Evolutionary conservation across 352 stramenopile genomes (phyloP), one percentile per base, ranked within the genome.

Genomic region (Phytophthora melonis): DNA sequence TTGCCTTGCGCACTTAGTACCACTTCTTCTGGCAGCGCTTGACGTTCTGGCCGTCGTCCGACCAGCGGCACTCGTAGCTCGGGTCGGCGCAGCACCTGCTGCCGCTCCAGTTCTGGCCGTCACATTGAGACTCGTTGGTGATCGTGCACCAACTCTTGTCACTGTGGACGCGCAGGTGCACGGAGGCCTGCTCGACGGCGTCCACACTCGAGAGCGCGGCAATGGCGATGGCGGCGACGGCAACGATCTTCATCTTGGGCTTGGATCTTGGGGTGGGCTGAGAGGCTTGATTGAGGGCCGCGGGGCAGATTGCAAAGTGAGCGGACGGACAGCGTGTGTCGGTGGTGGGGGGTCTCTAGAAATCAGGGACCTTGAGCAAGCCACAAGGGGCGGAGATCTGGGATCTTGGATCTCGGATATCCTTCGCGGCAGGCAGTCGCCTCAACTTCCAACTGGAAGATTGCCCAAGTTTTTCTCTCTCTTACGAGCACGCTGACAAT

Each of bases 11-110:
- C 49, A 13, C 23, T 41, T 58, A 58, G 8, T 13, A 19, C 54
- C 30, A 57, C 27, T 66, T 66, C 45, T 66, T 66, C 27, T 66
- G 59, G 59, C 59, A 66, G 30, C 59, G 59, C 59, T 66, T 54
- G 14, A 64, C 58, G 41, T 64, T 64, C 58, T 64, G 58, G 10
- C 58, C 58, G 27, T 64, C 49, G 27, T 54, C 47, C 5, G 47
- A 54, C 47, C 19, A 54, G 47, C 47, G 47, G 47, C 47, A 54
- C 47, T 55, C 49, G 19, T 55, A 55, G 49, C 19, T 55, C 14
- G 49, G 19, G n/a, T 55, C 49, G 14, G 49, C 49, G 19, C 49
- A 55, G 49, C 49, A 55, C 14, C 5, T 55, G 19, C 49, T 55
- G 8, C 49, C 49, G 18, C 19, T 39, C 52, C 52, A 58, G 52